These are phyloP conservation scores for Diaporthe sp. DNA, from an alignment of 2,329 filamentous ascomycete species.

Conservation along the genomic window DNA sequence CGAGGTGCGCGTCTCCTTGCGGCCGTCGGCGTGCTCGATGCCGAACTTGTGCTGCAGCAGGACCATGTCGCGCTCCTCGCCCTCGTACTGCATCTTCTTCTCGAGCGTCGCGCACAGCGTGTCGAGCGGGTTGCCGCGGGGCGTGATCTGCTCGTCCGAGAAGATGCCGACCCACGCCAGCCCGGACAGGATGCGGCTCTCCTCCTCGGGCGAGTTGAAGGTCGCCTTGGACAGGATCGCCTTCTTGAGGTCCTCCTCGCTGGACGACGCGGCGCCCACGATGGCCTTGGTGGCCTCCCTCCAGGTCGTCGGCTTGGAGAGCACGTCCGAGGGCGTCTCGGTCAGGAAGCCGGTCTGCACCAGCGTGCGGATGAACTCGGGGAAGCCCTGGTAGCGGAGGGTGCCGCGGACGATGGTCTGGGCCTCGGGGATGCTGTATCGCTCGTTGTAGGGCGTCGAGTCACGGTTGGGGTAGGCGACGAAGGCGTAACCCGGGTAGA, in stretches of 20 bases:
- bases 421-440: conserved; percentile 93
- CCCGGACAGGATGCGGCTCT: conserved; percentile 77
- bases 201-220: conserved; percentile 76
- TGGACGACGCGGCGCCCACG: conserved; percentile 75
- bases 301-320: conserved; percentile 81
- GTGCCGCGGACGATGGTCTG: conserved; percentile 87
- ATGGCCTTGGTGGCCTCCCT: conserved; percentile 87
- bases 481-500: conserved; percentile 90
- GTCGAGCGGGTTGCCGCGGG: conserved; percentile 85
- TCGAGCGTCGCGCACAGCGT: conserved; percentile 92
- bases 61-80: conserved; percentile 87
- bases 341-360: conserved; percentile 92
- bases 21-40: conserved; percentile 86
- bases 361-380: conserved; percentile 88
- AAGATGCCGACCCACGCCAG: conserved; percentile 80
- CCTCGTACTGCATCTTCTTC: conserved; percentile 88
- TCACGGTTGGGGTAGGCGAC: conserved; percentile 96
- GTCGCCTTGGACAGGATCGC: conserved; percentile 82
- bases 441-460: conserved; percentile 85
- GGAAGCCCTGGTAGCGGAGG: conserved; percentile 90
- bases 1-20: conserved; percentile 81
- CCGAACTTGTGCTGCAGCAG: conserved; percentile 87
- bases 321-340: conserved; percentile 75
- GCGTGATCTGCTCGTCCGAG: conserved; percentile 77
- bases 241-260: conserved; percentile 78